Percentiles rank a stretch among this genome's conserved stretches.
Conservation (phyloP, 306 rosid genomes). For the Ormosia semicastrata region DNA sequence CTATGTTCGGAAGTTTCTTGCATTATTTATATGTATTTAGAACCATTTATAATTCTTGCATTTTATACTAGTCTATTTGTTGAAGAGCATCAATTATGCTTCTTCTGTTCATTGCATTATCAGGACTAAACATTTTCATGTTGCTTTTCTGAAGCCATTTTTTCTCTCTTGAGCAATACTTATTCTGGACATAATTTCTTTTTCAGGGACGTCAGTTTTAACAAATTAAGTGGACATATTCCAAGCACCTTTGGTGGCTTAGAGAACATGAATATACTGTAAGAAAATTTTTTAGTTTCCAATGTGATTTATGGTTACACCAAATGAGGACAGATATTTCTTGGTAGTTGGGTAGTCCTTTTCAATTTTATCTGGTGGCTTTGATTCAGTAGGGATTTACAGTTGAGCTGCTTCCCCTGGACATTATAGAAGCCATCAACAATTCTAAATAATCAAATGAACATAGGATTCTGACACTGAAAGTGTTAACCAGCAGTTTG, state of each 20-base stretch:
- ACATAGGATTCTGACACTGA: not conserved
- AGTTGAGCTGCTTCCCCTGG: not conserved
- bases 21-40: not conserved
- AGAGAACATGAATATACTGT: slow-evolving; percentile 28
- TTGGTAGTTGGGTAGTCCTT: not conserved
- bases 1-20: not conserved
- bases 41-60: not conserved
- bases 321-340: not conserved
- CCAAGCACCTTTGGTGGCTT: slow-evolving; percentile 20
- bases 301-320: not conserved
- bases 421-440: not conserved
- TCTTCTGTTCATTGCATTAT: not conserved
- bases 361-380: not conserved
- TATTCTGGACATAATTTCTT: not conserved
- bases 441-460: not conserved
- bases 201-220: slow-evolving; percentile 43
- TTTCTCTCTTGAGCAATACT: not conserved
- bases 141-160: not conserved
- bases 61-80: not conserved
- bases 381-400: not conserved
- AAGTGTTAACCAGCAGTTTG: not conserved
- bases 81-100: not conserved
- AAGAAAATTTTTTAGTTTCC: slow-evolving; percentile 7
- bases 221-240: slow-evolving; percentile 39
- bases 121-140: slow-evolving; percentile 7